These are phyloP conservation scores for Amphirosellinia nigrospora DNA, from an alignment of 495 filamentous ascomycete genomes.

Conservation along the genomic window DNA sequence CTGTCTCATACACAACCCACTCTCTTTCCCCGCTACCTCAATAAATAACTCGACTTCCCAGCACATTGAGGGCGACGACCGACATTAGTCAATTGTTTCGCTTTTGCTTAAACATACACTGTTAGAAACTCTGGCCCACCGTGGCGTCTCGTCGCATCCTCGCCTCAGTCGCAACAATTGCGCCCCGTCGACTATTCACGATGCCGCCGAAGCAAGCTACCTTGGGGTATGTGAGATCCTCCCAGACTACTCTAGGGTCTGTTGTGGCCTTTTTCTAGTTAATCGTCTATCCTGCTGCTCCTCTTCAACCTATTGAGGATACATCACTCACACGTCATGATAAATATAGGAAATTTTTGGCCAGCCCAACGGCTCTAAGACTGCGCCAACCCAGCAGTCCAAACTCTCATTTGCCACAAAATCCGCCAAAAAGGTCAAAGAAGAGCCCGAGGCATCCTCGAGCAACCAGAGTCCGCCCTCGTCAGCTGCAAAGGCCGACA, in stretches of 20 bases:
- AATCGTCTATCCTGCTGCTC: not conserved
- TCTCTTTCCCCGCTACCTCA: not conserved
- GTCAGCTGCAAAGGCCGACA: constrained; percentile 35
- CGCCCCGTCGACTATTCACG: constrained; percentile 36
- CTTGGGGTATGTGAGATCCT: constrained; percentile 86
- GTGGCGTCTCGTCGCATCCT: constrained; percentile 34
- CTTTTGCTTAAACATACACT: not conserved
- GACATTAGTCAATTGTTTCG: not conserved
- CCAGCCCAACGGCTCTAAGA: constrained; percentile 57
- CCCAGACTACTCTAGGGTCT: constrained; percentile 85
- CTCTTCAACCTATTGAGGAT: not conserved
- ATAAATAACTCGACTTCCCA: not conserved
- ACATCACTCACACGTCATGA: constrained; percentile 24
- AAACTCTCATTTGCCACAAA: constrained; percentile 71
- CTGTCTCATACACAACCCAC: constrained; percentile 5
- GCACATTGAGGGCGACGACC: not conserved
- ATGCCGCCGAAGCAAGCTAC: constrained; percentile 82
- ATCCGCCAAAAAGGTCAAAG: constrained; percentile 44
- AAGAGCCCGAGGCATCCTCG: constrained; percentile 37
- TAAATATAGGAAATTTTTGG: constrained; percentile 70
- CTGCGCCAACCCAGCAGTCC: constrained; percentile 71
- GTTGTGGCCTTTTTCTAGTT: constrained; percentile 43
- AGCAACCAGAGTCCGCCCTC: constrained; percentile 26
- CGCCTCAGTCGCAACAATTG: constrained; percentile 31
- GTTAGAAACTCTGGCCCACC: constrained; percentile 9